Percentiles rank a stretch among this genome's conserved stretches.
Conservation (phyloP, 305 asterid species). For the Salvia sclarea region DNA sequence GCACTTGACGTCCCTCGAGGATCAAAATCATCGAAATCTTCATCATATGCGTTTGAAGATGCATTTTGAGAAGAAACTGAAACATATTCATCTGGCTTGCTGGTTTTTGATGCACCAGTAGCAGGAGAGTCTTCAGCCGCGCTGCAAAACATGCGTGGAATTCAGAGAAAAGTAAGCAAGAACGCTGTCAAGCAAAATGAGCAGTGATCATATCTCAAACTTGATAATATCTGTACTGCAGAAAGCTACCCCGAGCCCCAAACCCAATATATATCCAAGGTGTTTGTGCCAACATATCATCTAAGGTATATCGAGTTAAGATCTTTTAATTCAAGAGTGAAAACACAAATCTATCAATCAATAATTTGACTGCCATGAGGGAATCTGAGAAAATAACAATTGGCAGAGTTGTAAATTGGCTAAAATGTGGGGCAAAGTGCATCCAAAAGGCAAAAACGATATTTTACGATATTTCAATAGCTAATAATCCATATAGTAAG, state of each 20-base stretch:
- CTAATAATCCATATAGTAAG: not conserved
- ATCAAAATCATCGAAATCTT: conserved; percentile 90
- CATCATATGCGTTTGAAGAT: conserved; percentile 57
- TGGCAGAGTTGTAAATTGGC: not conserved
- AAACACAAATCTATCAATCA: conserved; percentile 15
- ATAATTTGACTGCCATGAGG: conserved; percentile 21
- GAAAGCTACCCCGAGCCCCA: conserved; percentile 1
- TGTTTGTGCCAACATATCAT: conserved; percentile 17
- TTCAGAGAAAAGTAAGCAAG: conserved; percentile 32
- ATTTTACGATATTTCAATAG: conserved; percentile 22
- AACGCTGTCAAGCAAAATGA: conserved; percentile 17
- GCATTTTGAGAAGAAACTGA: conserved; percentile 51
- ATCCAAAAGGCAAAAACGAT: conserved; percentile 6
- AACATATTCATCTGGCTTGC: conserved; percentile 52
- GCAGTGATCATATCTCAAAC: conserved; percentile 7
- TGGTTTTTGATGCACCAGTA: conserved; percentile 49
- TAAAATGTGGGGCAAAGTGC: conserved; percentile 20
- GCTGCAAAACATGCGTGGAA: conserved; percentile 46
- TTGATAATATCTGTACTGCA: not conserved
- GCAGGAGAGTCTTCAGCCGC: conserved; percentile 50
- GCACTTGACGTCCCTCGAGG: conserved; percentile 81
- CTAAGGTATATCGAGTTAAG: conserved; percentile 1
- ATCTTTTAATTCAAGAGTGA: conserved; percentile 12
- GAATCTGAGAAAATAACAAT: too few species aligned
- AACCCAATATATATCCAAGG: not conserved